Evolutionary conservation across 1,284 basidiomycete species (phyloP), one percentile per base, ranked within the genome.

Genomic region (Ganoderma sp.): DNA sequence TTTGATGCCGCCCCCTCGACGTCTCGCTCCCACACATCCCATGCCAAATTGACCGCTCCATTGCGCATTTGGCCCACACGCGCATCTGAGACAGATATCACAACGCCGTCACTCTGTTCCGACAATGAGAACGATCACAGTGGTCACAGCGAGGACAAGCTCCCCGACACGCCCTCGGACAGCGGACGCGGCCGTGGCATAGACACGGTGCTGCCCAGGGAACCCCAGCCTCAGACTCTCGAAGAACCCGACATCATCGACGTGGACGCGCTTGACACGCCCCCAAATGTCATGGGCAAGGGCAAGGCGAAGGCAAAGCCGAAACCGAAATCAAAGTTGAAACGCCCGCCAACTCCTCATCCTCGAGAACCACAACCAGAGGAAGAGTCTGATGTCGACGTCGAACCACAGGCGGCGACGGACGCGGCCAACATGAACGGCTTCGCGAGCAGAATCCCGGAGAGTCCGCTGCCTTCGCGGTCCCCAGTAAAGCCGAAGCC

Each of bases 41-140:
- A 60, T 3, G 45, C 65, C 2, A 63, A 63, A 45, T 48, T 48
- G 2, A 65, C n/a, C 9, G 61, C 62, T 9, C 65, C 65, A 25
- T 64, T 72, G 4, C 71, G 71, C 8, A 72, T 72, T 28, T 78
- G 77, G 76, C 76, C 77, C 5, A 75, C 77, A 8, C 63, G 72
- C 0, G 71, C 75, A 12, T 73, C 71, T 1, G 76, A 75, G 58
- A 78, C 77, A 19, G 78, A 78, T 45, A 61, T 78, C 50, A 78
- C 78, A 2, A 91, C 90, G 0, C 90, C 90, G 0, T 92, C 90
- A 0, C 80, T 92, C 5, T 90, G 86, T 72, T 92, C 90, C 2
- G 90, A 92, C 74, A 88, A 79, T 66, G 79, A 79, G 52, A 88
- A 78, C 61, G 78, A 78, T 12, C 73, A 70, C 41, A 77, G 45